Base-by-base conservation (phyloP, 352 stramenopile genomes). In the Peronospora tabacina region DNA sequence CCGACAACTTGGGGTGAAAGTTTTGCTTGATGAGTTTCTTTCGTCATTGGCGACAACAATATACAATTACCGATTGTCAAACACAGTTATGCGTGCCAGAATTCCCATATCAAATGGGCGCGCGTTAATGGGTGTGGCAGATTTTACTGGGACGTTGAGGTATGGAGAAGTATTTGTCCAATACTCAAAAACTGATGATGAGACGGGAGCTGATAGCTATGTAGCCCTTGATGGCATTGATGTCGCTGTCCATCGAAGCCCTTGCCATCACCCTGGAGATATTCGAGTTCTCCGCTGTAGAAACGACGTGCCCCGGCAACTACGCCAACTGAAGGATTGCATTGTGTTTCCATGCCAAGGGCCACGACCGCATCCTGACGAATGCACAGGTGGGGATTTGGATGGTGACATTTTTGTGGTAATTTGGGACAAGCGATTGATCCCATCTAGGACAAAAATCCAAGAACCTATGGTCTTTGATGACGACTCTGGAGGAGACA, bases 161-260 rank as follows among this genome's bases (percentile, higher is more conserved):
- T 86, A 88, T 15, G 78, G 78, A 1, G 63, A 86, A 49, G 73
- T 93, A 4, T 93, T 85, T 56, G 77, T 93, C 1, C 82, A 86
- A 37, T 88, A 87, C 43, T 71, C 71, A 1, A 68, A 82, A 22
- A 58, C 52, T 20, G 75, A 75, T 3, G 58, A 75, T 1, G 46
- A 55, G 2, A 49, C 26, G 17, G 55, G 45, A 3, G 22, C 40
- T 5, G 47, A 62, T 38, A 44, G 34, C 7, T 65, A 58, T 40
- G 44, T 68, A 0, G 52, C 51, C 2, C 56, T 90, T 20, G 42
- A 61, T 61, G 60, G 56, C 6, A 35, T 82, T 22, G 58, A 83
- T 35, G 77, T 90, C 16, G 61, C 70, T 40, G 65, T 93, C 19
- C 75, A 89, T 59, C 79, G 82, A 20, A 90, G 66, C 50, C 82